Percentiles rank a stretch among this genome's conserved stretches.
phyloP scores from a whole-genome alignment of 164 flowering plant species.

The Nymphaea thermarum region DNA sequence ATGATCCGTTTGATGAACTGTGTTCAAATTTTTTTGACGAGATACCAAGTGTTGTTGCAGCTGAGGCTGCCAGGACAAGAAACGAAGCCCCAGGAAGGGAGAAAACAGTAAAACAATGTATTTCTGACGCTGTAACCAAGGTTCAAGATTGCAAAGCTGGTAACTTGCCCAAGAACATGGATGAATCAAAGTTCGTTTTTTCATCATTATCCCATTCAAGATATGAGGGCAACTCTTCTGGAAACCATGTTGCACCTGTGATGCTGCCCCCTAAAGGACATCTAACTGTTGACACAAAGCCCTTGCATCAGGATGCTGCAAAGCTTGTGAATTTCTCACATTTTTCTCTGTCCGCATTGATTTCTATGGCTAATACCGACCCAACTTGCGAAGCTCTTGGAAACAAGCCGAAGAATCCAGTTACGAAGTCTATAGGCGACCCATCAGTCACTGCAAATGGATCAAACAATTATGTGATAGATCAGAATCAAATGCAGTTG shows the following conservation, averaged over 20 bases:
- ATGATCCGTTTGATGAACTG: slow-evolving; percentile 42
- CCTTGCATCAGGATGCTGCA: slow-evolving; percentile 1
- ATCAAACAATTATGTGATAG: slow-evolving; percentile 52
- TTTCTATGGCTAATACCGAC: slow-evolving; percentile 4
- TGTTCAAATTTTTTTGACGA: slow-evolving; percentile 31
- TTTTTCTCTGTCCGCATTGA: slow-evolving; percentile 10
- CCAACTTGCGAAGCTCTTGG: slow-evolving; percentile 5
- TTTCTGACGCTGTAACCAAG: background rate
- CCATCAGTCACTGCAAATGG: slow-evolving; percentile 29
- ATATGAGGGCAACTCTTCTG: slow-evolving; percentile 2
- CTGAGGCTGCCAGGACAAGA: slow-evolving; percentile 14
- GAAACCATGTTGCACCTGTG: background rate
- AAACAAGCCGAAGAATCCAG: slow-evolving; percentile 1
- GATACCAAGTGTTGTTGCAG: slow-evolving; percentile 16
- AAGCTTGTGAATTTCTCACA: slow-evolving; percentile 15
- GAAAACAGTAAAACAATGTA: slow-evolving; percentile 7
- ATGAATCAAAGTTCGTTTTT: slow-evolving; percentile 8
- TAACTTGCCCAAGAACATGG: background rate
- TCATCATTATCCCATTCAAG: slow-evolving; percentile 9
- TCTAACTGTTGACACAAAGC: slow-evolving; percentile 3
- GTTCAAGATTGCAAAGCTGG: background rate
- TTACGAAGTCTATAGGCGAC: slow-evolving; percentile 21
- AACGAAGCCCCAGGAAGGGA: slow-evolving; percentile 11
- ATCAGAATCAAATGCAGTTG: slow-evolving; percentile 30
- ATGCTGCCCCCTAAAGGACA: slow-evolving; percentile 35